A percentile compares a stretch with the other conserved stretches of the same genome.
phyloP scores from a whole-genome alignment of 208 protist species.

The Trypanosoma mega region DNA sequence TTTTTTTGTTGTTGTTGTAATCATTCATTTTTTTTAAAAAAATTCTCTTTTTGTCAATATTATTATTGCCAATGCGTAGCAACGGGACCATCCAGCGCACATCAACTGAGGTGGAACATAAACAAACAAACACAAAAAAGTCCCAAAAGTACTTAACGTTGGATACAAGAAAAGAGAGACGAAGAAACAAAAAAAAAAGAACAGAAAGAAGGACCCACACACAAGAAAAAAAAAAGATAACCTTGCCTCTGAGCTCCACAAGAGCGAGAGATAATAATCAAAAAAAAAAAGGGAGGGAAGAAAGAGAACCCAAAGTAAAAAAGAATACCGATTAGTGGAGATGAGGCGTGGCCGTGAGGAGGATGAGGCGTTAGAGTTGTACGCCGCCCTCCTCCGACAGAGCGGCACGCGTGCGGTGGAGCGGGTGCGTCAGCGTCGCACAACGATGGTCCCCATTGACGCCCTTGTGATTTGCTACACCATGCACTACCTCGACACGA shows the following conservation, averaged over 20 bases:
- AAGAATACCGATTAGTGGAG: no score
- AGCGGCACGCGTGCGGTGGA: constrained; percentile 70
- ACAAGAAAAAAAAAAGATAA: no score
- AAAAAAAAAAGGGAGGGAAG: constrained; percentile 22
- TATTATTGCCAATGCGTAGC: no score
- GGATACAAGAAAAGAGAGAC: neutral
- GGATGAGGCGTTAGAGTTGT: constrained; percentile 63
- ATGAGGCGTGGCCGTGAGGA: constrained; percentile 49
- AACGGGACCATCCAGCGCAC: no score
- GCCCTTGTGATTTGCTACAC: constrained; percentile 70
- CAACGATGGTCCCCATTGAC: constrained; percentile 62
- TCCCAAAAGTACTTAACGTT: neutral
- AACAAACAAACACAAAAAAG: no score
- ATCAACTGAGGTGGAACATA: no score
- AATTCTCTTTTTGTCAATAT: no score
- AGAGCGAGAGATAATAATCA: constrained; percentile 9
- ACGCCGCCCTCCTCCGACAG: constrained; percentile 70
- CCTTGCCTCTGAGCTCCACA: neutral
- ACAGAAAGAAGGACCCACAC: no score
- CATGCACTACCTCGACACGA: constrained; percentile 66
- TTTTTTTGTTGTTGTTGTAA: no score
- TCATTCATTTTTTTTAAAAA: no score
- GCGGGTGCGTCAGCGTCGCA: constrained; percentile 49
- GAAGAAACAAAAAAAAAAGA: constrained; percentile 4
- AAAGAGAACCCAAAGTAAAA: constrained; percentile 2